Base-by-base conservation (phyloP, 495 filamentous ascomycete genomes). In the Tuber umbilicatum region DNA sequence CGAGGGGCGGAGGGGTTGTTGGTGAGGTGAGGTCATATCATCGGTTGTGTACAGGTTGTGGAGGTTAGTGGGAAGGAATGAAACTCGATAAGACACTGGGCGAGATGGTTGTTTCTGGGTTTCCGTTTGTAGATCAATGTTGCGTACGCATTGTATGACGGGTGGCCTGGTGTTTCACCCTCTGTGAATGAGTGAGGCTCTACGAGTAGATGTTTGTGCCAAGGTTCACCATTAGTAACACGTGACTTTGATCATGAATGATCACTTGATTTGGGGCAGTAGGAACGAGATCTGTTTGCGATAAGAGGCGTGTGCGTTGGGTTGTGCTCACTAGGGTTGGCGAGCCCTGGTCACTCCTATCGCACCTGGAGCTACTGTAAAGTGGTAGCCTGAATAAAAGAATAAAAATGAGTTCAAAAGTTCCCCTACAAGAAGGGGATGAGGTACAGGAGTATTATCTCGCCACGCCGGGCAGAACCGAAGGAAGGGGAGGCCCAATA, bases 21-120 rank as follows among this genome's bases (percentile, higher is more conserved):
- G 88, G 84, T 85, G 86, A 78, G 84, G 83, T 76, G 89, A 87
- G 87, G 83, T 90, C 90, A 92, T 92, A 82, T 84, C 88, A 87
- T 88, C 79, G 79, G 83, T 80, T 72, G 81, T 79, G 38, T 31
- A 39, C 71, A 10, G 35, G 43, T 69, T 47, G 31, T 40, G 2
- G 55, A 14, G 55, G 55, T 31, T 35, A 31, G 10, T 64, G 10
- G 55, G 55, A 35, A 64, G 55, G 55, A 64, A 31, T 14, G 55
- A 64, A 64, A 35, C 55, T 64, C 55, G 14, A 35, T 19, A 27
- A 35, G 55, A 35, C 19, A 64, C 27, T 27, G 35, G 55, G 45
- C 12, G 55, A 27, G 55, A 64, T 35, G 55, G 55, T 14, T 64
- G 17, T 64, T 64, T 31, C 55, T 31, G 55, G 55, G 27, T 35